Evolutionary conservation across 2,329 filamentous ascomycete genomes (phyloP).

Genomic region (Daldinia sp.): DNA sequence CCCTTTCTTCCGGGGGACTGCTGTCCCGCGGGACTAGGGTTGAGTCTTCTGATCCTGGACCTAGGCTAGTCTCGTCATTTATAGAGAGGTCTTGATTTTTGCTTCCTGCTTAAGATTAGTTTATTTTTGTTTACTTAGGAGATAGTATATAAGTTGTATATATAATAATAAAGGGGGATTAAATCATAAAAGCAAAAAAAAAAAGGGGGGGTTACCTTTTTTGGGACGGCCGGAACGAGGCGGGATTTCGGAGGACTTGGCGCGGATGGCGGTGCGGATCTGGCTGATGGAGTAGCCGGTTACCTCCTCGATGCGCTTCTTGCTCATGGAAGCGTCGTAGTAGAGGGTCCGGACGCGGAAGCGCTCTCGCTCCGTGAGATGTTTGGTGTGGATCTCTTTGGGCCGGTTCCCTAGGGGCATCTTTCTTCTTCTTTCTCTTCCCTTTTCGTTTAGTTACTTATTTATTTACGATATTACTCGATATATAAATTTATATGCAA

Average conservation of each 20-base stretch:
- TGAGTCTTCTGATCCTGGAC: not conserved
- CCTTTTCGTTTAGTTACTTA: not conserved
- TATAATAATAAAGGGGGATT: not conserved
- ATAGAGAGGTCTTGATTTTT: not conserved
- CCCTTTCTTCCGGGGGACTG: not conserved
- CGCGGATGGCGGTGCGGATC: slow-evolving; percentile 47
- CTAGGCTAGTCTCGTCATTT: not conserved
- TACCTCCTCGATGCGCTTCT: slow-evolving; percentile 46
- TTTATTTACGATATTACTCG: not conserved
- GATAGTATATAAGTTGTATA: not conserved
- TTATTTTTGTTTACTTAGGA: not conserved
- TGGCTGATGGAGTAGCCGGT: slow-evolving; percentile 50
- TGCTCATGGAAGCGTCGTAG: slow-evolving; percentile 46
- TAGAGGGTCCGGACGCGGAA: slow-evolving; percentile 50
- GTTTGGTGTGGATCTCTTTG: slow-evolving; percentile 48
- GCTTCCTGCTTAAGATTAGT: not conserved
- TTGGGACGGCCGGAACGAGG: slow-evolving; percentile 47
- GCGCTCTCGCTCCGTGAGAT: slow-evolving; percentile 48
- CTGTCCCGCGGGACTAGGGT: not conserved
- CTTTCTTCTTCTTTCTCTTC: not conserved
- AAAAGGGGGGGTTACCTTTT: slow-evolving; percentile 31
- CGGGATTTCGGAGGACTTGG: slow-evolving; percentile 41
- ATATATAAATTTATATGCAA: too few species aligned
- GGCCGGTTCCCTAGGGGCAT: slow-evolving; percentile 37
- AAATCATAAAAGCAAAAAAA: not conserved